Evolutionary conservation across 805 yeast species (phyloP), one percentile per base, ranked within the genome.

Genomic region (Starmera caribaea): DNA sequence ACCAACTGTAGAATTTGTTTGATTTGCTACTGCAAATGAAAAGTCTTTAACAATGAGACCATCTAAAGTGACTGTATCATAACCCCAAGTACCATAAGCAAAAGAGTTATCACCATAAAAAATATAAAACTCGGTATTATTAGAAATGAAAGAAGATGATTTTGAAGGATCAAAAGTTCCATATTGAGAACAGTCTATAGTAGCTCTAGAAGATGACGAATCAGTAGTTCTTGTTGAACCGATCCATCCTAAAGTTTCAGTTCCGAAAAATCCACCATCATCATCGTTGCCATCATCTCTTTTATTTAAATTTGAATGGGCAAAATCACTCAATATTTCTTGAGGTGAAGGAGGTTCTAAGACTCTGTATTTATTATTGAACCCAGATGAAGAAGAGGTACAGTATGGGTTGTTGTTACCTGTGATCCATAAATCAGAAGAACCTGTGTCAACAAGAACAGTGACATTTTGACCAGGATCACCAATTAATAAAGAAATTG

Each of bases 11-110:
- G 89, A 76, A 44, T 76, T 74, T 2, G 86, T 73, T 30, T 59
- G 57, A 52, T 76, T 75, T 3, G 84, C 94, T 17, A 87, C 76
- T 2, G 94, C 96, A 57, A 88, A 71, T 5, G 86, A 74, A 27
- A 82, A 61, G 41, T 66, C 62, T 0, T 64, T 51, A 12, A 86
- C 67, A 4, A 71, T 63, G 8, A 68, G 57, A 37, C 73, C 76
- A 35, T 78, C 76, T 41, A 87, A 60, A 2, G 49, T 44, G 5
- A 88, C 66, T 32, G 64, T 61, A 51, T 88, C 96, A 35, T 66
- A 59, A 45, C 66, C 68, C 47, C 62, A 62, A 2, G 57, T 46
- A 3, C 66, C 64, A 30, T 51, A 41, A 10, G 79, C 77, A 42
- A 55, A 66, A n/a, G 68, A 55, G 11, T 63, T 54, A 44, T 77